Percentiles rank a stretch among this genome's conserved stretches.
Conservation (phyloP, 2,329 filamentous ascomycete genomes). For the Parasarocladium wereldwijsianum region DNA sequence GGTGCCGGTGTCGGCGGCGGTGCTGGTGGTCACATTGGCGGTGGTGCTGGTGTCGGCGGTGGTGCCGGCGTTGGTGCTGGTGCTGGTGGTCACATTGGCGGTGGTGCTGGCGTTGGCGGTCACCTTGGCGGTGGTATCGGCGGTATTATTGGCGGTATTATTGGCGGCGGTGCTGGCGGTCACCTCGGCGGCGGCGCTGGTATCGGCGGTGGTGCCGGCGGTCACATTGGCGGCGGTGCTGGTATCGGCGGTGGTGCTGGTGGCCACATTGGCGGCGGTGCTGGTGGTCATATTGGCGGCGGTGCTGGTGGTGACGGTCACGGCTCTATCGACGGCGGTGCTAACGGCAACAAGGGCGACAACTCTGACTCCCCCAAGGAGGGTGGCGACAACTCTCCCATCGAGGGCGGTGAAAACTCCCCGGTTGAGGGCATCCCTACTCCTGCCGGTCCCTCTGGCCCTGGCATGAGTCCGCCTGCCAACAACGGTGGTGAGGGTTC, state of each 20-base stretch:
- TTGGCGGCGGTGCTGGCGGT: background rate
- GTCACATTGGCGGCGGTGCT: background rate
- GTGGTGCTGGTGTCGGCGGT: background rate
- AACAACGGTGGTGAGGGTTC: too few relatives aligned
- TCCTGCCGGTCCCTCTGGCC: conserved; percentile 3
- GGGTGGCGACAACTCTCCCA: background rate
- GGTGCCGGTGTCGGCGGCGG: background rate
- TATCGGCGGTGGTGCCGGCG: background rate
- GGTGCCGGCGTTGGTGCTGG: too few relatives aligned
- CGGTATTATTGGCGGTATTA: background rate
- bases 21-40: background rate
- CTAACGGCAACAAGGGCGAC: background rate
- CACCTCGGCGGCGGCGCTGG: too few relatives aligned
- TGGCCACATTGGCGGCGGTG: background rate
- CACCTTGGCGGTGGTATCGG: too few relatives aligned
- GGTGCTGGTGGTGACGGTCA: background rate
- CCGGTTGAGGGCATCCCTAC: too few relatives aligned
- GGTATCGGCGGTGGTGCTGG: background rate
- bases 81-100: too few relatives aligned
- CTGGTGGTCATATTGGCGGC: background rate
- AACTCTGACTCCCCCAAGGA: background rate
- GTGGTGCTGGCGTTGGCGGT: too few relatives aligned
- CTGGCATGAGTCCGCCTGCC: background rate
- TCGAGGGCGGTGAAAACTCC: too few relatives aligned
- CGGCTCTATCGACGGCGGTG: background rate